Conservation (phyloP, 768 basidiomycete species). For the Lactarius indigo region DNA sequence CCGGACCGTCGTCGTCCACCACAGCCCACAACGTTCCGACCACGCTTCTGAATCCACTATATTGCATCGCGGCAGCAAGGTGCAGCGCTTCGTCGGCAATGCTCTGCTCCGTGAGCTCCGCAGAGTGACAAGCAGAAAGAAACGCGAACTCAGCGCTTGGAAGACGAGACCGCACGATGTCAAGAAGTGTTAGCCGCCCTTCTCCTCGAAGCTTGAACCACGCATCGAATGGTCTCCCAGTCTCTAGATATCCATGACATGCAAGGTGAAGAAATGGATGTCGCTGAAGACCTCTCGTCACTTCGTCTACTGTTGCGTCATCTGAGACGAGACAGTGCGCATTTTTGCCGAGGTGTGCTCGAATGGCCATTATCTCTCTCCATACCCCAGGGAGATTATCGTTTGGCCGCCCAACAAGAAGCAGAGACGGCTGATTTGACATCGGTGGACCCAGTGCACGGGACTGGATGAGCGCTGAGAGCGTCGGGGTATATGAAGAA, state of each 20-base stretch:
- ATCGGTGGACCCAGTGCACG: not conserved
- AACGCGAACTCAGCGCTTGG: constrained; percentile 9
- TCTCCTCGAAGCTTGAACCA: constrained; percentile 2
- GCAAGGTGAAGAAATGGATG: constrained; percentile 2
- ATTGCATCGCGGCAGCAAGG: constrained; percentile 12
- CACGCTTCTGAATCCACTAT: constrained; percentile 14
- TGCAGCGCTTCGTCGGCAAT: constrained; percentile 4
- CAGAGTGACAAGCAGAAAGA: constrained; percentile 11
- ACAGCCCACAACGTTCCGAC: constrained; percentile 22
- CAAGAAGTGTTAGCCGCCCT: not conserved
- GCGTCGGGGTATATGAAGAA: not conserved
- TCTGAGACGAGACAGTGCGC: not conserved
- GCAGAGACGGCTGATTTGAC: not conserved
- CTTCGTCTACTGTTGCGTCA: not conserved
- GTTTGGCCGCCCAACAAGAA: not conserved
- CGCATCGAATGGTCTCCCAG: not conserved
- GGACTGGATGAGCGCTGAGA: constrained; percentile 6
- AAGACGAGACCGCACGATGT: not conserved
- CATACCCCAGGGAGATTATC: not conserved
- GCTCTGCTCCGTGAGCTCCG: not conserved
- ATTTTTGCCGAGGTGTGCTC: not conserved
- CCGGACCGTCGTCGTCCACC: constrained; percentile 12
- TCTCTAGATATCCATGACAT: constrained; percentile 5
- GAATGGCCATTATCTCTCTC: not conserved
- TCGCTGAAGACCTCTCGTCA: not conserved